These are phyloP conservation scores for Plasmodium knowlesi DNA, from an alignment of 169 alveolate species.

Conservation along the genomic window DNA sequence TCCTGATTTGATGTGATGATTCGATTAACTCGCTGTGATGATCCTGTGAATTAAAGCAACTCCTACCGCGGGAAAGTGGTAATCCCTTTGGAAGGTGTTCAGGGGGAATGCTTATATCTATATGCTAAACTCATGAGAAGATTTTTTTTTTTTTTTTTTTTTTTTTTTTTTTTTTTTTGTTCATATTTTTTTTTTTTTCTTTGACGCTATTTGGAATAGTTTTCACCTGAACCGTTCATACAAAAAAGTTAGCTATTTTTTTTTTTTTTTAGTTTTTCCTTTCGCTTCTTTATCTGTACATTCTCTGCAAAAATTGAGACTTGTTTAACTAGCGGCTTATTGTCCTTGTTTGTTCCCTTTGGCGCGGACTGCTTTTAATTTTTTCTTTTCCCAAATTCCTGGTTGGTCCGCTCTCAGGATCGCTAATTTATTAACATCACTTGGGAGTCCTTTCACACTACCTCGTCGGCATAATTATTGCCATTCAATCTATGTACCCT, in stretches of 20 bases:
- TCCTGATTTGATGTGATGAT: neutral
- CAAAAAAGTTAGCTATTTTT: too few relatives aligned
- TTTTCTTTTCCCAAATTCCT: neutral
- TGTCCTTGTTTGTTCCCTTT: neutral
- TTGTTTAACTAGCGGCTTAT: neutral
- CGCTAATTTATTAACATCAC: neutral
- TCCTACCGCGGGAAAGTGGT: neutral
- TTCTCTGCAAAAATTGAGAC: neutral
- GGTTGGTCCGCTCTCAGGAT: neutral
- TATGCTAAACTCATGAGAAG: neutral
- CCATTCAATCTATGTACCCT: neutral
- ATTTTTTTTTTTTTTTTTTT: neutral
- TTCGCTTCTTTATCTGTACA: neutral
- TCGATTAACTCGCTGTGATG: neutral
- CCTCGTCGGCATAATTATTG: neutral
- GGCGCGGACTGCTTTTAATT: neutral
- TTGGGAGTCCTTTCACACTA: neutral
- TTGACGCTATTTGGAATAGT: too few relatives aligned
- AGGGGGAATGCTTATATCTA: neutral
- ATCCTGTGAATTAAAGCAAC: neutral
- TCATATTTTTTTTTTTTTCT: conserved; percentile 1
- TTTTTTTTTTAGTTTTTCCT: conserved; percentile 7
- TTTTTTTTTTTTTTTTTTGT: neutral
- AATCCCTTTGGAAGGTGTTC: neutral
- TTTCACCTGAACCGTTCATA: too few relatives aligned